Evolutionary conservation across 1,284 basidiomycete genomes (phyloP), one percentile per base, ranked within the genome.

Genomic region (Ceratobasidium theobromae): DNA sequence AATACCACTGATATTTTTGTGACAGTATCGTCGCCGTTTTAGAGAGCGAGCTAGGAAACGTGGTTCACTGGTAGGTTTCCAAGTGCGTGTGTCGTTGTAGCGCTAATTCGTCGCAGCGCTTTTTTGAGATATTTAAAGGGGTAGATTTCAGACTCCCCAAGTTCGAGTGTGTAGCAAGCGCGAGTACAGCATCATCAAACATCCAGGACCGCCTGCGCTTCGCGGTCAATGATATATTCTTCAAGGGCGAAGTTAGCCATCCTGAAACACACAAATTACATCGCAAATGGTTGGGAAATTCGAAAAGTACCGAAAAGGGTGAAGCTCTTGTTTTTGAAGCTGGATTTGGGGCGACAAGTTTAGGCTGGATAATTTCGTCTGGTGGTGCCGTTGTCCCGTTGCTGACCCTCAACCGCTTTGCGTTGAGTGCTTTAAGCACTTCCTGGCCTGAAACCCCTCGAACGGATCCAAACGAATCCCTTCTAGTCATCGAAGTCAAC

Each of bases 301-400:
- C 66, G 21, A n/a, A 33, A 11, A 21, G 16, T 14, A n/a, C n/a
- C n/a, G 54, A 60, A 21, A 48, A 40, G 30, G 62, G 41, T 11
- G 45, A 45, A 21, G 51, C 43, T 3, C 27, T 43, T 18, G 27
- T 40, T 28, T 21, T 69, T 38, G 40, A 62, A 32, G 33, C 65
- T 62, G 48, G 49, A 9, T 65, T 48, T 23, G 49, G 49, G 35
- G 62, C 67, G 43, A 69, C 41, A n/a, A 68, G 33, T 23, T 54
- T 38, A 18, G 57, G 25, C 4, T 70, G 41, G 66, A 69, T 49
- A 72, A 78, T 1, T 73, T 88, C 27, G 72, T 79, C 18, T 82
- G 81, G 2, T 82, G 86, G 72, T 89, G 86, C 86, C 84, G 85
- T 8, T 74, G 79, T 30, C 80, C 82, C 16, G 82, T 74, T 86